These are phyloP conservation scores for Fusarium fujikuroi DNA, from an alignment of 2,329 filamentous ascomycete species.

Conservation along the genomic window DNA sequence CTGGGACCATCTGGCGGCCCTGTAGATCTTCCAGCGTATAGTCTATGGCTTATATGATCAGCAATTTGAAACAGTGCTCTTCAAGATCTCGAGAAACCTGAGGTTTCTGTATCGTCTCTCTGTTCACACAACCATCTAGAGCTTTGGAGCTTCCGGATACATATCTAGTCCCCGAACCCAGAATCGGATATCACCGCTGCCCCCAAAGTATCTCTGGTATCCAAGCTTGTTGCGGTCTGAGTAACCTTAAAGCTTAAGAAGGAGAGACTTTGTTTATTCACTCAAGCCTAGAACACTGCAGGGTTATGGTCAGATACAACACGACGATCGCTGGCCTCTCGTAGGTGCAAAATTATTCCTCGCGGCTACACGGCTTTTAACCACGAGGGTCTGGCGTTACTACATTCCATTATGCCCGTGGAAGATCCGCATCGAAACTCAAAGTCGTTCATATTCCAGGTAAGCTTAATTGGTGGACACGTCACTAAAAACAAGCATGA, in stretches of 20 bases:
- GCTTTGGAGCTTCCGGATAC: no score
- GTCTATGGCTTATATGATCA: not conserved
- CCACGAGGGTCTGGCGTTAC: not conserved
- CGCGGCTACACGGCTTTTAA: not conserved
- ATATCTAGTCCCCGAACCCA: no score
- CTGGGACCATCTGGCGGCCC: not conserved
- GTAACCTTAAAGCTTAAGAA: not conserved
- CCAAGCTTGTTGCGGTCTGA: not conserved
- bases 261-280: not conserved
- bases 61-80: not conserved
- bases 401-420: not conserved
- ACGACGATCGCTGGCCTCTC: not conserved
- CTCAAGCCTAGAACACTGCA: not conserved
- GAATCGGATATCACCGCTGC: not conserved
- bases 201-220: not conserved
- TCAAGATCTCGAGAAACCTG: not conserved
- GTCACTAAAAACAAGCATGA: not conserved
- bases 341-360: slow-evolving; percentile 14
- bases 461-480: slow-evolving; percentile 32
- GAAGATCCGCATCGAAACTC: slow-evolving; percentile 4
- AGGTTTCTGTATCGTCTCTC: rapidly evolving
- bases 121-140: no score
- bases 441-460: not conserved
- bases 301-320: not conserved
- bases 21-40: not conserved